Percentiles rank a stretch among this genome's conserved stretches.
Evolutionary conservation across 441 rosid species (phyloP).

Genomic region (Eutrema salsugineum): DNA sequence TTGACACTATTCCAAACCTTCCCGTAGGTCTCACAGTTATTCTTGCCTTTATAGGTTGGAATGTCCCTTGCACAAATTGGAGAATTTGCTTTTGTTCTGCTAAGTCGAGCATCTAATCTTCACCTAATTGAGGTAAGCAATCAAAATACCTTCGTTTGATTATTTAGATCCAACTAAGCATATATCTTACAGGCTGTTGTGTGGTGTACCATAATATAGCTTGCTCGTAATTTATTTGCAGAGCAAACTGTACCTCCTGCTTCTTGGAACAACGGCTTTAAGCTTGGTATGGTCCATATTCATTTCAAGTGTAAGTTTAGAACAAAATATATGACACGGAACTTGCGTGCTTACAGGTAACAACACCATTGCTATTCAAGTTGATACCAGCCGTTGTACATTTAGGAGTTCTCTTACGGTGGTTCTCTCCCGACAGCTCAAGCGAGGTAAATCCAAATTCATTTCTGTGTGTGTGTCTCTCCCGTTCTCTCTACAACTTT

Average conservation of each 20-base stretch:
- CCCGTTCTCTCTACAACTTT: not conserved
- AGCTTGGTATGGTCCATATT: constrained; percentile 60
- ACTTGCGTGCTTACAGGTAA: constrained; percentile 54
- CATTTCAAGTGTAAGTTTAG: too few species aligned
- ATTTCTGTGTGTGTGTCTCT: not conserved
- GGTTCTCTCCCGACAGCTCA: constrained; percentile 81
- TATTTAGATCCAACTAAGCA: not conserved
- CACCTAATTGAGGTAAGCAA: constrained; percentile 82
- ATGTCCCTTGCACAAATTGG: constrained; percentile 98
- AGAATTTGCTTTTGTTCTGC: constrained; percentile 95
- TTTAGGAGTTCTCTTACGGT: constrained; percentile 83
- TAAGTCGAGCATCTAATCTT: constrained; percentile 96
- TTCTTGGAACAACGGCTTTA: constrained; percentile 93
- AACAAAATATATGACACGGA: not conserved
- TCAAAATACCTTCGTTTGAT: constrained; percentile 11
- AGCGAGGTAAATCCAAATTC: constrained; percentile 54
- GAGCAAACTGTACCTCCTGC: constrained; percentile 90
- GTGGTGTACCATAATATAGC: not conserved
- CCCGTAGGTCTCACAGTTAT: constrained; percentile 21
- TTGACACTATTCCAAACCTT: not conserved
- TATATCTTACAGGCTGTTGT: not conserved
- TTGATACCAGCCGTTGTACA: constrained; percentile 88
- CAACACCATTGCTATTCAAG: constrained; percentile 96
- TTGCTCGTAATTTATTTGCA: constrained; percentile 32
- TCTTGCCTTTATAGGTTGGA: constrained; percentile 69